Percentiles rank a stretch among this genome's conserved stretches.
Conservation (phyloP, 768 basidiomycete genomes). For the Mycena capillaripes region DNA sequence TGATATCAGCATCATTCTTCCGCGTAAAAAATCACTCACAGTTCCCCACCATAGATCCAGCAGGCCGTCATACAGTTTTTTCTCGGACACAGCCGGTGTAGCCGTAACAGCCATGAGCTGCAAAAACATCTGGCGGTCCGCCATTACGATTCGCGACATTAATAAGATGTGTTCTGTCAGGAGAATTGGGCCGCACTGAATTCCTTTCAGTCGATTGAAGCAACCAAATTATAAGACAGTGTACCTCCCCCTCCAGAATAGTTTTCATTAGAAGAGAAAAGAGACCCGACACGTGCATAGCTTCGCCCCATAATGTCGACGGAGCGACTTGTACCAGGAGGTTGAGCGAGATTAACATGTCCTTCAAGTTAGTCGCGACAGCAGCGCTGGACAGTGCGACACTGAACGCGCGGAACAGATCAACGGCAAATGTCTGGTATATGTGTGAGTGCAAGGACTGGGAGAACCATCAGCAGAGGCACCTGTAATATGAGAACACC, state of each 20-base stretch:
- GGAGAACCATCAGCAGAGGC: conserved; percentile 28
- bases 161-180: conserved; percentile 81
- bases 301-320: conserved; percentile 75
- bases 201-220: conserved; percentile 12
- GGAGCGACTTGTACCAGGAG: conserved; percentile 76
- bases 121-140: conserved; percentile 76
- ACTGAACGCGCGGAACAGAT: conserved; percentile 71
- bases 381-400: conserved; percentile 65
- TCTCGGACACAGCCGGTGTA: conserved; percentile 61
- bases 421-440: conserved; percentile 64
- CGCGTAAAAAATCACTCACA: conserved; percentile 54
- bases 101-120: conserved; percentile 79
- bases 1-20: not conserved
- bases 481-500: conserved; percentile 75
- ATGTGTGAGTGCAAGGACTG: not conserved
- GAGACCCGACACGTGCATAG: conserved; percentile 81
- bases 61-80: conserved; percentile 72
- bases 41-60: conserved; percentile 89
- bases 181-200: conserved; percentile 58
- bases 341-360: conserved; percentile 71
- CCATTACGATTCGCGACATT: conserved; percentile 79
- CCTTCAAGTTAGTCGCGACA: conserved; percentile 68
- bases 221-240: not conserved
- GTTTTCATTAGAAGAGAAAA: conserved; percentile 74
- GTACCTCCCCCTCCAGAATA: conserved; percentile 77